Evolutionary conservation across 768 basidiomycete species (phyloP), one percentile per base, ranked within the genome.

Genomic region (Serendipita vermifera): DNA sequence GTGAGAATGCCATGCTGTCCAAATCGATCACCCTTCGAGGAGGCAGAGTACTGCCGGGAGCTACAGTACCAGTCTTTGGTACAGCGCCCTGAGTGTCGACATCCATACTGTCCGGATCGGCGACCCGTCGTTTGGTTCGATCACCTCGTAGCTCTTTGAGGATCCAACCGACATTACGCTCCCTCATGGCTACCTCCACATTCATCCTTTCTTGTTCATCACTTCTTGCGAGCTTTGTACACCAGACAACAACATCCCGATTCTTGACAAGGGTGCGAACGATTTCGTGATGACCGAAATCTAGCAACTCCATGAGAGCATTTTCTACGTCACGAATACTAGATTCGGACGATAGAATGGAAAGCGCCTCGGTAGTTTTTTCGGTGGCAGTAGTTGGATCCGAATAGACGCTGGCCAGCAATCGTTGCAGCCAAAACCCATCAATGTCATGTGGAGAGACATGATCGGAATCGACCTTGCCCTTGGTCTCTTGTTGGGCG

Each of bases 361-460:
- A 78, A 55, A 98, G 81, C 1, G 93, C 91, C 7, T 82, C 71
- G 1, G 84, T 72, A 0, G 96, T 87, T 64, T 98, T 93, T 69
- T 90, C 87, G 57, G 91, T 85, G 2, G 92, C 87, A 14, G 90
- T 96, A 63, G 91, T 85, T 2, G 96, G 88, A 66, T 99, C 96
- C 3, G 93, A 78, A 64, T 96, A 97, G 13, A 91, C 76, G 65
- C 89, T 83, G 0, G 87, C 80, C 53, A 98, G 83, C 58, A 94
- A 86, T 1, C 93, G 84, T 65, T 99, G 96, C 0, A 99, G 89
- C 93, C 93, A 99, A 80, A 98, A 98, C 26, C 81, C 94, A 67
- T 99, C 94, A 64, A 99, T 83, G 53, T 83, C 77, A 59, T 96
- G 90, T 0, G 92, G 91, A 0, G 90, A 83, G 36, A 98, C 83